phyloP scores from a whole-genome alignment of 306 rosid genomes.

The Cicer yamashitae region DNA sequence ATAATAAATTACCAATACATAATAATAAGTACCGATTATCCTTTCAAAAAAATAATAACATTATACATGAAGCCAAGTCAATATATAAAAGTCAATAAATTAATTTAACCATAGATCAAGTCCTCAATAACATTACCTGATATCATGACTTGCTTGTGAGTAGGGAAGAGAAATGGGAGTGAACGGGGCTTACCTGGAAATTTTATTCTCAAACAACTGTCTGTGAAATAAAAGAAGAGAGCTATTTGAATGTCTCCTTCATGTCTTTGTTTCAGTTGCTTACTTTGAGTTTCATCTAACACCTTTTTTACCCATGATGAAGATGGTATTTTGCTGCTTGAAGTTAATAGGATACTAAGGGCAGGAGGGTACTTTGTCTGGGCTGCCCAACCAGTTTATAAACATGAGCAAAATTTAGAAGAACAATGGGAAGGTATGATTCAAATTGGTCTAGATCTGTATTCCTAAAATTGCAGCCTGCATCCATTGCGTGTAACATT shows the following conservation, averaged over 20 bases:
- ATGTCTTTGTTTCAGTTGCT: slow-evolving; percentile 4
- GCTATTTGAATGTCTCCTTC: slow-evolving; percentile 22
- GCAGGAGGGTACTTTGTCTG: slow-evolving; percentile 97
- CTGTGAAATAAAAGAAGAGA: slow-evolving; percentile 14
- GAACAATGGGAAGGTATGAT: slow-evolving; percentile 91
- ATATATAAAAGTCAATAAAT: no score
- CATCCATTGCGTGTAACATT: no score
- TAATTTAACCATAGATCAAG: no score
- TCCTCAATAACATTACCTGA: not conserved
- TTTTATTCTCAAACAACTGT: slow-evolving; percentile 8
- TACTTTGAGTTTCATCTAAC: slow-evolving; percentile 43
- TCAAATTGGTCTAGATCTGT: not conserved
- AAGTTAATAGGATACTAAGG: slow-evolving; percentile 81
- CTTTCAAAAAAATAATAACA: no score
- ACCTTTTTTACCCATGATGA: slow-evolving; percentile 47
- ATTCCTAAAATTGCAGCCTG: no score
- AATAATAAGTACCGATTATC: no score
- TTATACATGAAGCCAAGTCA: no score
- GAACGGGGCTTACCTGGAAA: not conserved
- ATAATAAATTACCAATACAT: no score
- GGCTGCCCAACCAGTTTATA: slow-evolving; percentile 99
- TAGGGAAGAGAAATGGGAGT: not conserved
- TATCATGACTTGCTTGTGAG: slow-evolving; percentile 20
- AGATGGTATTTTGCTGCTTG: slow-evolving; percentile 93
- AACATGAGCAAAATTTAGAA: slow-evolving; percentile 85